Conservation (phyloP, 2,329 filamentous ascomycete genomes). For the Cordyceps cateniannulata region DNA sequence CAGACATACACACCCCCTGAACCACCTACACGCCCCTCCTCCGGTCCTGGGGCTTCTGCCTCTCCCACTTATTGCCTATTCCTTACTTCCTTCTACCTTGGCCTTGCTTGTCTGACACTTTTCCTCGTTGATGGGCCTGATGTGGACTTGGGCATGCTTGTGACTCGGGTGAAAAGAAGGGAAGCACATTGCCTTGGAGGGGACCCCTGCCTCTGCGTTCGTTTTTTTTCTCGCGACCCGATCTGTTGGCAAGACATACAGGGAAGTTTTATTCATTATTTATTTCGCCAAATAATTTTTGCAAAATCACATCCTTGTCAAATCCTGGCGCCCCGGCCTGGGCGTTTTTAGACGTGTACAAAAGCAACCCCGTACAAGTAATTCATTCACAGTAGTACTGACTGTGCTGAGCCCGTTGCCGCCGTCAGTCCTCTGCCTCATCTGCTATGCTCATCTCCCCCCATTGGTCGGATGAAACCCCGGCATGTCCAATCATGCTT, state of each 20-base stretch:
- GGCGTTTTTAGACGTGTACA: slow-evolving; percentile 10
- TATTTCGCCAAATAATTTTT: neutral
- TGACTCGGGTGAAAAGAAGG: slow-evolving; percentile 9
- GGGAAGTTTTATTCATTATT: neutral
- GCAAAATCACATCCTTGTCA: neutral
- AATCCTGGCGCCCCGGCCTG: neutral
- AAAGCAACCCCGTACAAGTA: slow-evolving; percentile 3
- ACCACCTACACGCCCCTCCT: neutral
- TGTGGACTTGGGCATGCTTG: slow-evolving; percentile 9
- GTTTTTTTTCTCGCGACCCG: neutral
- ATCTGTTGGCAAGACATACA: slow-evolving; percentile 10
- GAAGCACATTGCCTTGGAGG: neutral
- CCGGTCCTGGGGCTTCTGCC: neutral
- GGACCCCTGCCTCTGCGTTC: neutral
- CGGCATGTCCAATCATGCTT: slow-evolving; percentile 29
- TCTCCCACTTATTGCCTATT: slow-evolving; percentile 10
- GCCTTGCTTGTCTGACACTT: slow-evolving; percentile 9
- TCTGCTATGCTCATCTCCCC: slow-evolving; percentile 25
- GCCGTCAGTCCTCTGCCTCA: slow-evolving; percentile 28
- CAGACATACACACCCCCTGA: neutral
- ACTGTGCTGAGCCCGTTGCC: slow-evolving; percentile 24
- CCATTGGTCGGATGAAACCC: slow-evolving; percentile 28
- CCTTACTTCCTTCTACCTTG: neutral
- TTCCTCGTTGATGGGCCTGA: slow-evolving; percentile 7
- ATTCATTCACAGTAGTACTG: slow-evolving; percentile 6